phyloP scores from a whole-genome alignment of 257 asterid species.

The Fraxinus pennsylvanica region DNA sequence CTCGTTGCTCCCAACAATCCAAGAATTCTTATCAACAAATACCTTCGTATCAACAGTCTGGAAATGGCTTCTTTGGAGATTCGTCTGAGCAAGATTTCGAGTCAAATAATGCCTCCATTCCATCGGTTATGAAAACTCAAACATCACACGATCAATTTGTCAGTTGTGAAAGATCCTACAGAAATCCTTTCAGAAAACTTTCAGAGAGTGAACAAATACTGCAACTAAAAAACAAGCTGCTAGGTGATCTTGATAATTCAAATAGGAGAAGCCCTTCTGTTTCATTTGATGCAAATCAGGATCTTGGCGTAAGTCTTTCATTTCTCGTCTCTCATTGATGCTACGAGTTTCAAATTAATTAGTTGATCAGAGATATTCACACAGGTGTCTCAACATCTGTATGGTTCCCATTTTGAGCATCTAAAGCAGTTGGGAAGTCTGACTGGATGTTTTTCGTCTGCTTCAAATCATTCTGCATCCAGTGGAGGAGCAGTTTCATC shows the following conservation, averaged over 20 bases:
- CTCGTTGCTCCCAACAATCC: constrained; percentile 29
- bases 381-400: constrained; percentile 45
- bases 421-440: constrained; percentile 33
- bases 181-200: constrained; percentile 46
- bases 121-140: constrained; percentile 24
- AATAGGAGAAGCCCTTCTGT: constrained; percentile 34
- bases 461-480: constrained; percentile 24
- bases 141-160: constrained; percentile 16
- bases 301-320: constrained; percentile 48
- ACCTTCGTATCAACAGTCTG: constrained; percentile 17
- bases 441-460: constrained; percentile 27
- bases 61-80: constrained; percentile 35
- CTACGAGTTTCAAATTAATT: not conserved
- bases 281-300: constrained; percentile 39
- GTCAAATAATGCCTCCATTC: constrained; percentile 4
- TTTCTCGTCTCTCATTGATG: too few relatives aligned
- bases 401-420: constrained; percentile 34
- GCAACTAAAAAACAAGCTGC: constrained; percentile 53
- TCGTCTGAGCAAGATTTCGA: constrained; percentile 27
- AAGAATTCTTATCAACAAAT: constrained; percentile 25
- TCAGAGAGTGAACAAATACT: constrained; percentile 52
- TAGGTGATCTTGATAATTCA: constrained; percentile 53
- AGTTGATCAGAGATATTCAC: not conserved
- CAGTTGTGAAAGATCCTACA: constrained; percentile 30
- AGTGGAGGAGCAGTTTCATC: constrained; percentile 22